These are phyloP conservation scores for Cladosporium austrohemisphaericum DNA, from an alignment of 2,329 filamentous ascomycete genomes.

Conservation along the genomic window DNA sequence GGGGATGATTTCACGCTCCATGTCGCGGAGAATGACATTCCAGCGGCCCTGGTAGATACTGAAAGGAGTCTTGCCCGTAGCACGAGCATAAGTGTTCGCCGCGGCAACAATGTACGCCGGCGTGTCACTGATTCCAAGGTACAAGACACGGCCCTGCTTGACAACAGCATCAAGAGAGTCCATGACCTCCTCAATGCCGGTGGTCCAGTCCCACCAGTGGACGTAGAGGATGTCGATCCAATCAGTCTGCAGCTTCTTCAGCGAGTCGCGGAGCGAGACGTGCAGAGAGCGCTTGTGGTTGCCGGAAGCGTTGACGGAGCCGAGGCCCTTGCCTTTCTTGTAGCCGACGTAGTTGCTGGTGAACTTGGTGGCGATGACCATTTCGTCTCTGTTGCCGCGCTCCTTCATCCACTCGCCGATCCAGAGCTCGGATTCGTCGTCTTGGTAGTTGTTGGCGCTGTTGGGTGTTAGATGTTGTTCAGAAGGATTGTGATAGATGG, in stretches of 20 bases:
- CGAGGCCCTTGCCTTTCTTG: conserved; percentile 16
- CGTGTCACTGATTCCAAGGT: conserved; percentile 44
- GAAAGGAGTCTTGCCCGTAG: conserved; percentile 67
- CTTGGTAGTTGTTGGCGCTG: conserved; percentile 35
- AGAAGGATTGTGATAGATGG: too few species aligned
- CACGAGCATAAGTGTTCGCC: conserved; percentile 53
- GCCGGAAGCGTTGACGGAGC: conserved; percentile 50
- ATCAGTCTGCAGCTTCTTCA: conserved; percentile 58
- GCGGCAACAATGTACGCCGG: conserved; percentile 39
- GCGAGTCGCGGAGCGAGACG: conserved; percentile 41
- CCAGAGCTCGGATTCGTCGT: conserved; percentile 32
- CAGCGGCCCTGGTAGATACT: conserved; percentile 65
- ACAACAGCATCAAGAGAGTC: conserved; percentile 50
- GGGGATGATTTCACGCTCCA: conserved; percentile 46
- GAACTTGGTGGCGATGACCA: conserved; percentile 56
- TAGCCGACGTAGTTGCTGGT: conserved; percentile 29
- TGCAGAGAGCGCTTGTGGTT: conserved; percentile 62
- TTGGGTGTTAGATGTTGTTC: too few species aligned
- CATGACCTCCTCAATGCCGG: conserved; percentile 64
- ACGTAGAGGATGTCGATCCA: conserved; percentile 60
- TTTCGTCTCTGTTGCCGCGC: conserved; percentile 45
- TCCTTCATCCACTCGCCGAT: conserved; percentile 51
- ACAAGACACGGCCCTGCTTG: conserved; percentile 40
- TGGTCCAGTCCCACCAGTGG: conserved; percentile 61
- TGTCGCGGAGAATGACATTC: conserved; percentile 58